phyloP scores from a whole-genome alignment of 1,139 yeast genomes.

The Hansenula lynferdii region DNA sequence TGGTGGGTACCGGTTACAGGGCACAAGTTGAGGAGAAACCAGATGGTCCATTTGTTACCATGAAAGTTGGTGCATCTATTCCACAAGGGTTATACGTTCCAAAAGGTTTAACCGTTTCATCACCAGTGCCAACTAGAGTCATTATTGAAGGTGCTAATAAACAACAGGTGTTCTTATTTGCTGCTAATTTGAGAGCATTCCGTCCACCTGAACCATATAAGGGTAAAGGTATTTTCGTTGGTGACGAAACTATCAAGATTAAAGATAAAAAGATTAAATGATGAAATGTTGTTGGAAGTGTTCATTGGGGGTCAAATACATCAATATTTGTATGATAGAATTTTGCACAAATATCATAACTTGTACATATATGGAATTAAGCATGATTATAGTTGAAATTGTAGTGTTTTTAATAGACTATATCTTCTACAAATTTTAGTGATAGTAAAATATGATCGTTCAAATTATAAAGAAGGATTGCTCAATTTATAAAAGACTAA shows the following conservation, averaged over 20 bases:
- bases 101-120: constrained; percentile 61
- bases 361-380: not conserved
- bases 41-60: constrained; percentile 57
- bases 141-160: constrained; percentile 84
- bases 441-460: no score
- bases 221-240: constrained; percentile 95
- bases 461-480: no score
- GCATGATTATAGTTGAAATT: not conserved
- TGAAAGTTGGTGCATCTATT: constrained; percentile 84
- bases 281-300: no score
- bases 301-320: no score
- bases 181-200: constrained; percentile 80
- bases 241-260: constrained; percentile 84
- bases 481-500: no score
- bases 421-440: no score
- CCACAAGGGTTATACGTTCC: constrained; percentile 68
- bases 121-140: constrained; percentile 87
- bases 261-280: constrained; percentile 93
- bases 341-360: not conserved
- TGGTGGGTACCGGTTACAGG: constrained; percentile 97
- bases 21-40: constrained; percentile 49
- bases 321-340: no score
- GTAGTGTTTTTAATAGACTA: not conserved
- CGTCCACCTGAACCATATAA: constrained; percentile 98
- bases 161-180: constrained; percentile 83